Base-by-base conservation (phyloP, 2,329 filamentous ascomycete genomes). In the Fusarium haematococcum region DNA sequence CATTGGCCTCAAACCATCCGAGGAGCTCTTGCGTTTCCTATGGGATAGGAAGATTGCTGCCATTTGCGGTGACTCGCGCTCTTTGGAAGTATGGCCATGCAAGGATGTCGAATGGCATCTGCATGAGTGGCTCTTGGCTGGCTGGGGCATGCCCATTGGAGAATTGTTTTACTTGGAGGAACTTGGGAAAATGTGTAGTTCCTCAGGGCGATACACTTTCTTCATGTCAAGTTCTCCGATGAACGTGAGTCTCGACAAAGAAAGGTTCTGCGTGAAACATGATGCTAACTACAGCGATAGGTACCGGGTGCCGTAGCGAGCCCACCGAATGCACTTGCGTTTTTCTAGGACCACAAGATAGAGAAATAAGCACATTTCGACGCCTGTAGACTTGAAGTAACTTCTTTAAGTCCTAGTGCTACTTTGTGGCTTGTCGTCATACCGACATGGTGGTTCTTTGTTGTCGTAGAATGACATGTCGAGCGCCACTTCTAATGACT, bases 221-320 rank as follows among this genome's bases (percentile, higher is more conserved):
- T 88, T 89, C 69, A 75, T 89, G 23, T 82, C 83, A 0, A 86
- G 84, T 61, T 81, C 84, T 43, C 86, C 85, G 2, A 77, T 88
- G 68, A 87, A 88, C 13, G 72, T 73, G 32, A 48, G 72, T 61
- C 7, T n/a, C 32, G 4, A 5, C 5, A 8, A 41, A 18, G 23
- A 18, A 30, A 3, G 4, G 14, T 25, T 2, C 9, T n/a, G n/a
- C 1, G 23, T 33, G 14, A 25, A 23, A 1, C 4, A 9, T 6
- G 32, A 13, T 11, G 8, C 20, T 18, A n/a, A 25, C 23, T 60
- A 20, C 45, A 1, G 0, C 11, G 3, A 50, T 18, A 74, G 71
- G 70, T 74, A 1, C 68, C 68, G 0, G 71, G 72, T 4, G 72
- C 62, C 4, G 72, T 75, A 18, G 72, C 72, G 20, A 75, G 72